Evolutionary conservation across 164 flowering plant genomes (phyloP).

Genomic region (Euptelea pleiosperma): DNA sequence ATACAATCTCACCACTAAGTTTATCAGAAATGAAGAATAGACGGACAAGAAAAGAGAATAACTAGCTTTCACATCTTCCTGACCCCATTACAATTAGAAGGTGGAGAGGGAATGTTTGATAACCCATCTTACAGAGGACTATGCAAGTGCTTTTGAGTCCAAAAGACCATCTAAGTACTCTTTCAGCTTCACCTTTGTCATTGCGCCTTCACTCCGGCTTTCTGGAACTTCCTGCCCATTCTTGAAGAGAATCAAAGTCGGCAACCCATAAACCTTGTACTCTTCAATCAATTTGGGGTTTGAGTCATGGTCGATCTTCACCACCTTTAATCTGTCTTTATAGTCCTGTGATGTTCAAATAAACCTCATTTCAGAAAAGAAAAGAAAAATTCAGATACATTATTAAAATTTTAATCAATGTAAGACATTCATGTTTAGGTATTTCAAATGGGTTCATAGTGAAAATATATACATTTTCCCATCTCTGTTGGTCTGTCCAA

Average conservation of each 20-base stretch:
- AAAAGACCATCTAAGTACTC: conserved; percentile 59
- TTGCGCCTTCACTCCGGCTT: conserved; percentile 86
- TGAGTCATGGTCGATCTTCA: conserved; percentile 76
- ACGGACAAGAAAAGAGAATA: neutral
- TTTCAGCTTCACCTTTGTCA: conserved; percentile 68
- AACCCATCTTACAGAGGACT: too few species aligned
- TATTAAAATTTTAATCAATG: too few species aligned
- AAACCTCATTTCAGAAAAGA: neutral
- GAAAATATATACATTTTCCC: too few species aligned
- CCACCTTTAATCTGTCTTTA: conserved; percentile 52
- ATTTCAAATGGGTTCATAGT: too few species aligned
- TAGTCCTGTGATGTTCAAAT: conserved; percentile 47
- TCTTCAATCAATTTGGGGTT: conserved; percentile 66
- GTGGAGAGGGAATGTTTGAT: too few species aligned
- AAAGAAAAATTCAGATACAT: neutral
- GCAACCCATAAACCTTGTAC: conserved; percentile 83
- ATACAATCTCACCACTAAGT: neutral
- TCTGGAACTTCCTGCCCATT: conserved; percentile 70
- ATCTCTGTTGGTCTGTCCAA: too few species aligned
- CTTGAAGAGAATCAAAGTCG: conserved; percentile 67
- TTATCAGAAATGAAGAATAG: neutral
- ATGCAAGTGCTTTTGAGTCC: conserved; percentile 41
- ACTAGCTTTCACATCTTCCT: neutral
- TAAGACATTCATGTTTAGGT: too few species aligned
- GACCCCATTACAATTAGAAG: neutral